Percentiles rank a stretch among this genome's conserved stretches.
Conservation (phyloP, 192 early-diverging fungal genomes). For the Backusella mclennaniae region DNA sequence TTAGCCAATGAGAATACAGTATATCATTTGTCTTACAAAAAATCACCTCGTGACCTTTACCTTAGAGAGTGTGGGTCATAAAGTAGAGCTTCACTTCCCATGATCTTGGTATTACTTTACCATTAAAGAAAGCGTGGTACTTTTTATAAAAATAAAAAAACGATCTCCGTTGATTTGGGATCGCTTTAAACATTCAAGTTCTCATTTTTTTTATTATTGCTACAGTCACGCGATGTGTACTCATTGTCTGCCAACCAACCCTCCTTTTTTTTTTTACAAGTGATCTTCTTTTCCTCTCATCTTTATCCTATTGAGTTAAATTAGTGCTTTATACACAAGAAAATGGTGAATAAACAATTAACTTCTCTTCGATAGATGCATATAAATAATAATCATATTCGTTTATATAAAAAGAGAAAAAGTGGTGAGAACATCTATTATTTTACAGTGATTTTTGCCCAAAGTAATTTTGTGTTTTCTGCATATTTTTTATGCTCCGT, state of each 20-base stretch:
- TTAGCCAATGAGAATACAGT: background rate
- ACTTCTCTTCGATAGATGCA: background rate
- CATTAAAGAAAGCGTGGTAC: background rate
- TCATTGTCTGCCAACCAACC: background rate
- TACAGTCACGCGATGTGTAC: background rate
- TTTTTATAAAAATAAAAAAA: constrained; percentile 4
- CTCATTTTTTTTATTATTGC: background rate
- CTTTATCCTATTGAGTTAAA: background rate
- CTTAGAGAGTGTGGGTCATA: background rate
- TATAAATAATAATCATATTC: background rate
- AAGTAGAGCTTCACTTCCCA: background rate
- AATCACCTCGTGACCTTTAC: constrained; percentile 2
- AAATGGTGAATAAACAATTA: background rate
- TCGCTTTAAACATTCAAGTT: background rate
- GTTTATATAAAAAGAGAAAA: background rate
- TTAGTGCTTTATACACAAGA: background rate
- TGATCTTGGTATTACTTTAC: background rate
- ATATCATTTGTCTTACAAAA: constrained; percentile 13
- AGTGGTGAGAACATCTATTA: too few species aligned
- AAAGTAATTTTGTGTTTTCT: too few species aligned
- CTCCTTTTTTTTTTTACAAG: background rate
- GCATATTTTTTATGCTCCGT: too few species aligned
- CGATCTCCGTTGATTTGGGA: background rate
- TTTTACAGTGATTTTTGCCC: too few species aligned
- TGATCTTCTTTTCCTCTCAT: background rate